Conservation (phyloP, 192 early-diverging fungal species). For the Mortierella claussenii region DNA sequence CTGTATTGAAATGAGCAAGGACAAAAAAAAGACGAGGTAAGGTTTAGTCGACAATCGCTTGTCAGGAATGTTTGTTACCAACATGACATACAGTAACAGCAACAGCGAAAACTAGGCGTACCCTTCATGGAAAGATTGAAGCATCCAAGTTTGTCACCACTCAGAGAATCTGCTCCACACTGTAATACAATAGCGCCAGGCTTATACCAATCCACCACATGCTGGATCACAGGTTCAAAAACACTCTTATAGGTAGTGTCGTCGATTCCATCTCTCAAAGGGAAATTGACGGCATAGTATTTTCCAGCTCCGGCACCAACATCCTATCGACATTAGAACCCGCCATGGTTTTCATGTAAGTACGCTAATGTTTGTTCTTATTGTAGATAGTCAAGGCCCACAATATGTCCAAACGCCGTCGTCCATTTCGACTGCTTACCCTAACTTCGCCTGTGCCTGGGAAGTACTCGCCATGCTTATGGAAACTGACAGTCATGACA, state of each 20-base stretch:
- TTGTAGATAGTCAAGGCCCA: too few relatives aligned
- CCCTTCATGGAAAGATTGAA: conserved; percentile 95
- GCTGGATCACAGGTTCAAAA: conserved; percentile 80
- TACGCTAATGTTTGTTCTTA: too few relatives aligned
- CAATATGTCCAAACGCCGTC: neutral
- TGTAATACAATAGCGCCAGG: conserved; percentile 94
- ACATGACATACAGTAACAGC: too few relatives aligned
- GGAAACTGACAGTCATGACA: conserved; percentile 99
- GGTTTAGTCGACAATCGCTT: too few relatives aligned
- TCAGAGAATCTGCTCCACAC: conserved; percentile 96
- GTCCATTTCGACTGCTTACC: conserved; percentile 55
- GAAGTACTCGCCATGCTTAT: conserved; percentile 99
- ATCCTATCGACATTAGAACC: conserved; percentile 79
- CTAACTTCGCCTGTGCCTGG: conserved; percentile 96
- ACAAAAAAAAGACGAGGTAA: conserved; percentile 36
- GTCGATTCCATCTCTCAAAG: conserved; percentile 93
- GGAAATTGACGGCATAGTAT: conserved; percentile 96
- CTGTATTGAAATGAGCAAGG: conserved; percentile 3
- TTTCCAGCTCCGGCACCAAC: conserved; percentile 91
- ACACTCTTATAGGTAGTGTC: conserved; percentile 91
- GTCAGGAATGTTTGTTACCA: too few relatives aligned
- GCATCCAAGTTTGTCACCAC: conserved; percentile 90
- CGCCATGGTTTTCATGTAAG: too few relatives aligned
- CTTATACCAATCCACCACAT: conserved; percentile 94
- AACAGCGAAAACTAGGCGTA: too few relatives aligned